Evolutionary conservation across 2,329 filamentous ascomycete species (phyloP), one percentile per base, ranked within the genome.

Genomic region (Ophiocordyceps polyrhachis-furcata): DNA sequence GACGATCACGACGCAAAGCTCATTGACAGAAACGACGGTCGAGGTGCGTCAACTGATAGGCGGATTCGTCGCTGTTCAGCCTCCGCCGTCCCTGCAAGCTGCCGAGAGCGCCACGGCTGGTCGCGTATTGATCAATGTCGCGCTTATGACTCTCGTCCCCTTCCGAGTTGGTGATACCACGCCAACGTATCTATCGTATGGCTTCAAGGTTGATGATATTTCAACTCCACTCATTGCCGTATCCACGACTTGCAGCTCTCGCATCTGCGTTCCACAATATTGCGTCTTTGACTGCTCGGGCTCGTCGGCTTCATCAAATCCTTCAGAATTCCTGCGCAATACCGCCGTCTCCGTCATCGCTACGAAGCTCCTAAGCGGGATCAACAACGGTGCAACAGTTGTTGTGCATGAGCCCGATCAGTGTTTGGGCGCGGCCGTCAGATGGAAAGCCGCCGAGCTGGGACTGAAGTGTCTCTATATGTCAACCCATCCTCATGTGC

Each of bases 221-320:
- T 14, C n/a, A 4, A 20, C 19, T 29, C 44, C 25, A 13, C 21
- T 40, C 14, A 25, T 40, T 43, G 35, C 23, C 15, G 25, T 40
- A 7, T 43, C 41, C 12, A 12, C 11, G 17, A 43, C 5, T 31
- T 25, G 38, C 35, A 37, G 23, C 15, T 38, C 42, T 17, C 17
- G n/a, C 35, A 29, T 44, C 25, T 28, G 19, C 29, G 35, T 17
- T 11, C 17, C 31, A 12, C 14, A 41, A 13, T 11, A 20, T 40
- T 38, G 38, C 43, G 35, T 44, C 7, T 31, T 47, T 6, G 32
- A 44, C 40, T 47, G 41, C 40, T 15, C 38, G 5, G 21, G n/a
- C 6, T 38, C 17, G 6, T 11, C 4, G 35, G 35, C n/a, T 38
- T n/a, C 17, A 19, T 38, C 35, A 17, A 19, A 38, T 12, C 35